phyloP scores from a whole-genome alignment of 23 red algal genomes.

The Chondrus crispus region DNA sequence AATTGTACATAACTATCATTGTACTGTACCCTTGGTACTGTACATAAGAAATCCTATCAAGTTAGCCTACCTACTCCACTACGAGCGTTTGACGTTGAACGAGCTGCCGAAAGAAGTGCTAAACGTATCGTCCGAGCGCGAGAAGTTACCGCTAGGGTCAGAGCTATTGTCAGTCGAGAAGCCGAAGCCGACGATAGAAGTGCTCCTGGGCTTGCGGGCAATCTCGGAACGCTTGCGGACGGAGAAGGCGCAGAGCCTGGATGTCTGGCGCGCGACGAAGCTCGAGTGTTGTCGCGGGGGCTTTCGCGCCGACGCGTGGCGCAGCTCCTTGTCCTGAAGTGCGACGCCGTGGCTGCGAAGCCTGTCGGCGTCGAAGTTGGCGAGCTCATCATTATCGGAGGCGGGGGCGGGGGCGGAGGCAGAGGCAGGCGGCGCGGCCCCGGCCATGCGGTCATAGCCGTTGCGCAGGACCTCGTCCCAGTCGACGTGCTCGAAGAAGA shows the following conservation, averaged over 20 bases:
- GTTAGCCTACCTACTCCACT: no score
- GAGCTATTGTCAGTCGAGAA: no score
- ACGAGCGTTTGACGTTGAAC: no score
- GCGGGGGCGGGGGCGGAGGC: not conserved
- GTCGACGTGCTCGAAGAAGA: conserved; percentile 36
- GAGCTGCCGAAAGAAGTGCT: no score
- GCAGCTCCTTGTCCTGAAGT: conserved; percentile 12
- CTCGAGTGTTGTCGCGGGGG: not conserved
- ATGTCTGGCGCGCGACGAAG: not conserved
- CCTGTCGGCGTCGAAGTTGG: conserved; percentile 42
- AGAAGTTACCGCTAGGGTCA: no score
- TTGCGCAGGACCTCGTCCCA: conserved; percentile 22
- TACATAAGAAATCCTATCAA: no score
- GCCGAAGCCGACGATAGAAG: conserved; percentile 42
- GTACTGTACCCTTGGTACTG: no score
- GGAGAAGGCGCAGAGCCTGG: not conserved
- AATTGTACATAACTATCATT: no score
- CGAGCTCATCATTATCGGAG: not conserved
- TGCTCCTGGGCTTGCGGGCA: not conserved
- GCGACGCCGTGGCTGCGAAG: conserved; percentile 28
- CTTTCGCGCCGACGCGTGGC: not conserved
- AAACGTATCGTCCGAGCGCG: no score
- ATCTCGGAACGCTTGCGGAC: conserved; percentile 9
- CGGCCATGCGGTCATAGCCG: not conserved
- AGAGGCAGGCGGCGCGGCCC: no score